Conservation (phyloP, 1,284 basidiomycete species). For the Marasmius oreades region DNA sequence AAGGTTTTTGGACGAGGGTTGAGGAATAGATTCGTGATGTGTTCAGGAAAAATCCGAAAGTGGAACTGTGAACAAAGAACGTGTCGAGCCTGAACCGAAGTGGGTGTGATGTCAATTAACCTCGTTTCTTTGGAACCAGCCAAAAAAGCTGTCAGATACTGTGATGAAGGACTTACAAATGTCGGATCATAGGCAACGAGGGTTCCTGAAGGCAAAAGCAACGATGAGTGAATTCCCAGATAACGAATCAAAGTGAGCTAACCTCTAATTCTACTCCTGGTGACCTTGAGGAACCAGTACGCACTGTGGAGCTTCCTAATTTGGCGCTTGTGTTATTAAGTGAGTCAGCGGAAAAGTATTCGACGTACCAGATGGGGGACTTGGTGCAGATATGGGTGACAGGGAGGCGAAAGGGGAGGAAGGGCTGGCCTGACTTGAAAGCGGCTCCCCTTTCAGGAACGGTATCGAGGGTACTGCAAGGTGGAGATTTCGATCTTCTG, state of each 20-base stretch:
- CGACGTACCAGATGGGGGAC: conserved; percentile 1
- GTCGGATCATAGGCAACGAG: conserved; percentile 4
- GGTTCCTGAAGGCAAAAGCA: background rate
- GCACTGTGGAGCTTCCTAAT: background rate
- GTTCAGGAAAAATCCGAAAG: conserved; percentile 25
- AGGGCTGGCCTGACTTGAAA: background rate
- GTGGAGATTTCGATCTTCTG: background rate
- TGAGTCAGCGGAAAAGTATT: background rate
- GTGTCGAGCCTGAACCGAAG: conserved; percentile 18
- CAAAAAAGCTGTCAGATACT: background rate
- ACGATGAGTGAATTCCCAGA: conserved; percentile 12
- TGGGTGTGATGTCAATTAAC: background rate
- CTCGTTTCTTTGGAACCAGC: background rate
- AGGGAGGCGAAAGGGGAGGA: background rate
- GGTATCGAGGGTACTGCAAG: background rate
- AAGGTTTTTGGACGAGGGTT: conserved; percentile 11
- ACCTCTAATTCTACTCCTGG: background rate
- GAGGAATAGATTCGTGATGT: conserved; percentile 16
- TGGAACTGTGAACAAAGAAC: conserved; percentile 21
- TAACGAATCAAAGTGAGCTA: conserved; percentile 11
- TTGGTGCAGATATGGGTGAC: background rate
- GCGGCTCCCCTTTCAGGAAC: background rate
- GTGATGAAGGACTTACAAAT: conserved; percentile 7
- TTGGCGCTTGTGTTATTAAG: background rate
- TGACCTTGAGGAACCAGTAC: background rate